Percentiles rank a stretch among this genome's conserved stretches.
phyloP scores from a whole-genome alignment of 164 flowering plant species.

The Nelumbo lutea region DNA sequence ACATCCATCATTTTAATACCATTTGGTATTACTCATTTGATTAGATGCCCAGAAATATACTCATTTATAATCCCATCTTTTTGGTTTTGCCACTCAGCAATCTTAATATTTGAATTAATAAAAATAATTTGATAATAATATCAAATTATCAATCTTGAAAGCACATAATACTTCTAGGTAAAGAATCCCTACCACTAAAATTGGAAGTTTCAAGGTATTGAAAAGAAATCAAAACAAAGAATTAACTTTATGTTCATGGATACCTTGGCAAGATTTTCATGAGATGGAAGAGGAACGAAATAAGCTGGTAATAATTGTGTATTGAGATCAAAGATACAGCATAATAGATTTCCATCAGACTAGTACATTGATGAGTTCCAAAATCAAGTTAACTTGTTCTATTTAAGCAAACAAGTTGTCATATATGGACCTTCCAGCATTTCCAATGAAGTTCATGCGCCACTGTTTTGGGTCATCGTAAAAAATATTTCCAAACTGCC shows the following conservation, averaged over 20 bases:
- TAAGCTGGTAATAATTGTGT: conserved; percentile 79
- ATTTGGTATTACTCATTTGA: too few relatives aligned
- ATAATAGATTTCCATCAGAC: conserved; percentile 11
- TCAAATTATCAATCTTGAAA: background rate
- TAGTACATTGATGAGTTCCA: conserved; percentile 3
- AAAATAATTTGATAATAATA: background rate
- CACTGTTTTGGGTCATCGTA: conserved; percentile 96
- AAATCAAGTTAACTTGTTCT: conserved; percentile 1
- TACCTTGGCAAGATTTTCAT: conserved; percentile 96
- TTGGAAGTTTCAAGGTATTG: background rate
- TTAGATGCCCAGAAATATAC: too few relatives aligned
- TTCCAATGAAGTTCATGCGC: conserved; percentile 97
- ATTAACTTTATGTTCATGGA: background rate
- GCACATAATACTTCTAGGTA: background rate
- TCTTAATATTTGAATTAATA: background rate
- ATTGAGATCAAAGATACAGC: conserved; percentile 90
- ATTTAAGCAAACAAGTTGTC: conserved; percentile 6
- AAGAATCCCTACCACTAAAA: background rate
- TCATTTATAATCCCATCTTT: too few relatives aligned
- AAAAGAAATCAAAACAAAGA: background rate
- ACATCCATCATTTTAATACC: too few relatives aligned
- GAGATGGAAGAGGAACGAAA: conserved; percentile 83
- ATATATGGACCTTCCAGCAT: conserved; percentile 73
- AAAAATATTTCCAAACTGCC: conserved; percentile 83
- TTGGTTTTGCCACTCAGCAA: background rate